Evolutionary conservation across 2,329 filamentous ascomycete genomes (phyloP).

Genomic region (Sporothrix schenckii): DNA sequence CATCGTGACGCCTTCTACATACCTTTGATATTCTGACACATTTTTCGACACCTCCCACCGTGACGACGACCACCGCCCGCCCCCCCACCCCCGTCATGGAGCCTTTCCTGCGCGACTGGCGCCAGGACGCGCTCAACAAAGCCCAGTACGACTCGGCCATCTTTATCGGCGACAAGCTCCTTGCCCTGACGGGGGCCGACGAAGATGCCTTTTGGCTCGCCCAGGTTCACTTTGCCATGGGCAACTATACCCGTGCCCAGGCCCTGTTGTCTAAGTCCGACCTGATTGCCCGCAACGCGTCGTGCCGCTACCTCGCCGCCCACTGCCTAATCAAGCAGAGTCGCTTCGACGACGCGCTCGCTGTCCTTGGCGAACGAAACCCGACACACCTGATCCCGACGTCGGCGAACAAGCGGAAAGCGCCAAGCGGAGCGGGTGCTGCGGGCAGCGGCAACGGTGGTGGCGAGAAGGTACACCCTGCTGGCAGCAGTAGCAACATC

Average conservation of each 20-base stretch:
- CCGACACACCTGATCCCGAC: constrained; percentile 83
- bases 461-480: neutral
- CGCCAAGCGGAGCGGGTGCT: constrained; percentile 46
- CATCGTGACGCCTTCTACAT: neutral
- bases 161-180: constrained; percentile 94
- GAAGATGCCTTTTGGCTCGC: constrained; percentile 96
- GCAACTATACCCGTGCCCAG: constrained; percentile 91
- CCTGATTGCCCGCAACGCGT: constrained; percentile 76
- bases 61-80: neutral
- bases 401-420: constrained; percentile 66
- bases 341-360: constrained; percentile 85
- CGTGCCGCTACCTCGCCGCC: constrained; percentile 88
- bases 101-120: constrained; percentile 89
- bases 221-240: constrained; percentile 95
- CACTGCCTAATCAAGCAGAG: constrained; percentile 93
- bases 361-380: constrained; percentile 86
- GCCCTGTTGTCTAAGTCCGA: constrained; percentile 83
- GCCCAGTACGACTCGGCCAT: constrained; percentile 96
- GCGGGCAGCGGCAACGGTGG: constrained; percentile 26
- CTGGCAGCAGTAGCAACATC: neutral
- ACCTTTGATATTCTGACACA: neutral
- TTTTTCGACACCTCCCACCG: too few relatives aligned
- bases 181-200: constrained; percentile 90
- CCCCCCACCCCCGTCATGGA: constrained; percentile 64
- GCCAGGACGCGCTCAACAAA: constrained; percentile 92